Evolutionary conservation across 164 flowering plant genomes (phyloP), one percentile per base, ranked within the genome.

Genomic region (Nymphaea colorata): DNA sequence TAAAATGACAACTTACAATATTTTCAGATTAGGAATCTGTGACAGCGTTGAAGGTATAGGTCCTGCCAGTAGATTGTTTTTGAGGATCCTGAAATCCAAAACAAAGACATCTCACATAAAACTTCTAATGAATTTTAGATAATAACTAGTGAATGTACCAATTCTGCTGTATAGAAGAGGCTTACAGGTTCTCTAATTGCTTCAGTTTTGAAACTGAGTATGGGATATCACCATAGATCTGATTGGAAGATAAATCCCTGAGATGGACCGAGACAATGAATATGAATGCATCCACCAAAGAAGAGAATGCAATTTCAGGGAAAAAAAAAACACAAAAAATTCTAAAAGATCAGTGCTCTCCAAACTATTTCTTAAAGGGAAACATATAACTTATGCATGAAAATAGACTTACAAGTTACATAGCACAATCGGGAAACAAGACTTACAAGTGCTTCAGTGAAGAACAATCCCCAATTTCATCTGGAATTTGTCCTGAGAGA

Each of bases 11-110:
- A 82, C 97, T 82, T 74, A 95, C 99, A 95, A 75, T 47, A 80
- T 68, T 78, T 95, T 92, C 76, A 95, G 72, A 77, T 90, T 95
- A n/a, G 99, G 99, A 68, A 92, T 87, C 81, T 95, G 99, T 11
- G 99, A 90, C 66, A 95, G 71, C 1, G 97, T 92, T 2, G 98
- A 92, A 42, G 99, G 98, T 45, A 95, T 89, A 4, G 98, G 98
- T 65, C 99, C 99, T 62, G 79, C 86, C 72, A 95, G 71, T 70
- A 83, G 88, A 68, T 95, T 95, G 74, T 85, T 90, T 70, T 95
- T 88, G 76, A 90, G 75, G 61, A 76, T 72, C 64, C 94, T 91
- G 79, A 45, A 59, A 65, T 18, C 6, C 57, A 43, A 16, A 62
- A 42, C 15, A 7, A 61, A 12, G 42, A 42, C 15, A 60, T 41